Conservation (phyloP, 768 basidiomycete species). For the Hemileccinum rubropunctum region DNA sequence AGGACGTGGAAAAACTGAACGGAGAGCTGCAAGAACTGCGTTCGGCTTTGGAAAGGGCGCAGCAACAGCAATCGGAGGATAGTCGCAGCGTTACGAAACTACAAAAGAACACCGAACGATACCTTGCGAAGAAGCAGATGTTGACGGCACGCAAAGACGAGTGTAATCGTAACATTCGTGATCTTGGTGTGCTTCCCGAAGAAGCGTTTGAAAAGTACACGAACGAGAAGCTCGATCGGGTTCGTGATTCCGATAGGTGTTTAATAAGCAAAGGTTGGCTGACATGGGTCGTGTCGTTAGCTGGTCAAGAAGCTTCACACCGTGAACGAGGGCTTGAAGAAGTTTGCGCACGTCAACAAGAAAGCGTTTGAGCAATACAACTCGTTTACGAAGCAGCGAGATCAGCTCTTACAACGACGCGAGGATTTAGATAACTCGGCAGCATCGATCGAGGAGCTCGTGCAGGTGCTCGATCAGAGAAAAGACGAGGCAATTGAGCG, state of each 20-base stretch:
- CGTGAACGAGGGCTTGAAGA: constrained; percentile 91
- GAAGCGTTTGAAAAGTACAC: constrained; percentile 97
- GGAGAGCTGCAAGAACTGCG: constrained; percentile 66
- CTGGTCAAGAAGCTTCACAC: constrained; percentile 90
- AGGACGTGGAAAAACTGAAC: constrained; percentile 61
- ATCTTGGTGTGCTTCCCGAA: constrained; percentile 93
- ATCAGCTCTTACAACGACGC: constrained; percentile 81
- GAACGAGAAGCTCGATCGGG: constrained; percentile 82
- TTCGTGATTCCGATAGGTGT: constrained; percentile 35
- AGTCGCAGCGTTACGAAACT: constrained; percentile 82
- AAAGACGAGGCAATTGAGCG: constrained; percentile 99
- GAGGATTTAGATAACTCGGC: constrained; percentile 92
- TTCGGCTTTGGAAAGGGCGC: constrained; percentile 64
- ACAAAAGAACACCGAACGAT: constrained; percentile 94
- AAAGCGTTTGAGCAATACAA: constrained; percentile 99
- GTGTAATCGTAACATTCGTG: constrained; percentile 92
- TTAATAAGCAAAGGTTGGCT: background rate
- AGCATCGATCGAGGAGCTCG: constrained; percentile 85
- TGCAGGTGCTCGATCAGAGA: constrained; percentile 90
- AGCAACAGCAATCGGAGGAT: constrained; percentile 84
- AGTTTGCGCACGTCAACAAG: constrained; percentile 98
- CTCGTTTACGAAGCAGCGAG: constrained; percentile 96
- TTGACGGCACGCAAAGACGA: constrained; percentile 84
- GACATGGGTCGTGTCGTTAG: constrained; percentile 39
- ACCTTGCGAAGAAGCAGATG: constrained; percentile 89